A percentile compares a stretch with the other conserved stretches of the same genome.
phyloP scores from a whole-genome alignment of 176 grass and related monocot genomes.

The Lolium rigidum region DNA sequence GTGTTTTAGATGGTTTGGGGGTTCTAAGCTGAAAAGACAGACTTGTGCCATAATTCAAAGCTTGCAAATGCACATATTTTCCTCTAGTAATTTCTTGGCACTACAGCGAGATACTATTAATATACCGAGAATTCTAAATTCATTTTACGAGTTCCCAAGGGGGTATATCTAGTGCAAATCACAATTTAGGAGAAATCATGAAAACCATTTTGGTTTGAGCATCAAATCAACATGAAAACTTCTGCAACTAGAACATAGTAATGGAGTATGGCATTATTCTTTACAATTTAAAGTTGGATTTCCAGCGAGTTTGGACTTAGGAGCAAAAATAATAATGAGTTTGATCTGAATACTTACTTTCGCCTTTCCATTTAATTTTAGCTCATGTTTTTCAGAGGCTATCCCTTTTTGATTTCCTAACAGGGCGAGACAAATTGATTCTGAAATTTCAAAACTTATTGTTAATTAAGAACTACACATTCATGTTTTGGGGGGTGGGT shows the following conservation, averaged over 20 bases:
- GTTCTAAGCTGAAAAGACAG: background rate
- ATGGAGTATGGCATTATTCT: background rate
- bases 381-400: background rate
- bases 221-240: constrained; percentile 18
- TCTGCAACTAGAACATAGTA: background rate
- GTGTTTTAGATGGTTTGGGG: background rate
- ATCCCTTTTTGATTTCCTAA: constrained; percentile 7
- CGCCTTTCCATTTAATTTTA: background rate
- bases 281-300: background rate
- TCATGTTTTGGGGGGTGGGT: background rate
- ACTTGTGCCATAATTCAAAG: background rate
- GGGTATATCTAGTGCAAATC: background rate
- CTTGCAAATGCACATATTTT: background rate
- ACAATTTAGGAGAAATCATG: background rate
- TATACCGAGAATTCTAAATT: background rate
- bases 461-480: background rate
- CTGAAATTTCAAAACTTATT: background rate
- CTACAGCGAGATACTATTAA: background rate
- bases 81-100: background rate
- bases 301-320: background rate
- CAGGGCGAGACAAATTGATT: background rate
- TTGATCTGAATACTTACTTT: background rate
- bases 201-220: background rate
- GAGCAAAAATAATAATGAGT: background rate
- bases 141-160: background rate